phyloP scores from a whole-genome alignment of 306 rosid genomes.

The Quercus ilex region DNA sequence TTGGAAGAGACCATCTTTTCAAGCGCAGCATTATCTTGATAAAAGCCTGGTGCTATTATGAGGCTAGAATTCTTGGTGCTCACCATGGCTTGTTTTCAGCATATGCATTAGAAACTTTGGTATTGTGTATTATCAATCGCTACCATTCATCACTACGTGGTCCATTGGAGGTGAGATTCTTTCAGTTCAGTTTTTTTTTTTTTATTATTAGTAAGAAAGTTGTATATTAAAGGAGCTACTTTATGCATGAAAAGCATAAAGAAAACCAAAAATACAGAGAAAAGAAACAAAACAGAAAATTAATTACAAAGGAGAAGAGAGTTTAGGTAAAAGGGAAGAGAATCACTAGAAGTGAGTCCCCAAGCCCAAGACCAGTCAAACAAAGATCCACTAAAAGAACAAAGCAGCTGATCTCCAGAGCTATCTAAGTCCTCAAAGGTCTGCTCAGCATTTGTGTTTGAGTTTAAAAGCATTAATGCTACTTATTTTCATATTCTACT shows the following conservation, averaged over 20 bases:
- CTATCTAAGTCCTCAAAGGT: background rate
- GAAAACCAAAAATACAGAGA: too few species aligned
- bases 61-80: conserved; percentile 72
- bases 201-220: too few species aligned
- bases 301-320: too few species aligned
- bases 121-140: conserved; percentile 50
- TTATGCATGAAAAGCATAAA: too few species aligned
- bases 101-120: conserved; percentile 64
- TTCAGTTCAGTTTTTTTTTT: background rate
- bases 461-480: conserved; percentile 15
- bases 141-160: conserved; percentile 56
- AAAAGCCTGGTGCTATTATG: conserved; percentile 82
- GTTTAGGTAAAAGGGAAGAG: too few species aligned
- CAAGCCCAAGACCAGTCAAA: too few species aligned
- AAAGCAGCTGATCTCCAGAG: too few species aligned
- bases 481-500: conserved; percentile 15
- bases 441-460: conserved; percentile 13
- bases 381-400: too few species aligned
- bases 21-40: conserved; percentile 59
- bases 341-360: too few species aligned
- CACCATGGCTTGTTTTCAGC: conserved; percentile 62
- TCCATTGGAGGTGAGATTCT: conserved; percentile 62
- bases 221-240: too few species aligned
- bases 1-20: conserved; percentile 61
- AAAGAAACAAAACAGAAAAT: too few species aligned